phyloP scores from a whole-genome alignment of 768 basidiomycete species.

The Suillus discolor region DNA sequence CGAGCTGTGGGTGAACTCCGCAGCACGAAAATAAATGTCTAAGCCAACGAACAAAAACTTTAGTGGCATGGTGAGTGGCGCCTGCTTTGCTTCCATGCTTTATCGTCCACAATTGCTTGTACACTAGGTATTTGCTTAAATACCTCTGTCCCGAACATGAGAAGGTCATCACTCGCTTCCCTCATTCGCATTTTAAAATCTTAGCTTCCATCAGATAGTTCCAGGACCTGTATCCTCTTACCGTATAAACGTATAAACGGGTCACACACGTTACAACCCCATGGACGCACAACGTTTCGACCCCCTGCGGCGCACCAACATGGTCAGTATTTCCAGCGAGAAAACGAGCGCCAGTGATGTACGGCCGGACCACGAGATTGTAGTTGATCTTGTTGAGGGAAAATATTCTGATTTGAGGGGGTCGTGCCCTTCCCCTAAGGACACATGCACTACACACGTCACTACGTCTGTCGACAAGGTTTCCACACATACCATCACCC shows the following conservation, averaged over 20 bases:
- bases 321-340: slow-evolving; percentile 24
- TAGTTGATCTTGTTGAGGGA: slow-evolving; percentile 27
- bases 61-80: neutral
- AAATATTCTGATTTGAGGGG: neutral
- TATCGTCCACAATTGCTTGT: neutral
- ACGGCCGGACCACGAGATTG: slow-evolving; percentile 35
- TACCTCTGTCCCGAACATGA: neutral
- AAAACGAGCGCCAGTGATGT: slow-evolving; percentile 15
- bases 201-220: neutral
- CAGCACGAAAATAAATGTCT: neutral
- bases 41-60: neutral
- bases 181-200: neutral
- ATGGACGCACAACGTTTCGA: neutral
- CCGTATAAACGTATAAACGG: slow-evolving; percentile 10
- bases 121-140: neutral
- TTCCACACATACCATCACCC: slow-evolving; percentile 40
- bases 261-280: neutral
- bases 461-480: slow-evolving; percentile 21
- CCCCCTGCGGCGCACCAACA: neutral
- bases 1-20: neutral
- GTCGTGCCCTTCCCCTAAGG: neutral
- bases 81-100: neutral
- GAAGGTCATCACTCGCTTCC: neutral
- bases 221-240: neutral
- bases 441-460: neutral